These are phyloP conservation scores for Penicillium sumatraense DNA, from an alignment of 2,329 filamentous ascomycete species.

Conservation along the genomic window DNA sequence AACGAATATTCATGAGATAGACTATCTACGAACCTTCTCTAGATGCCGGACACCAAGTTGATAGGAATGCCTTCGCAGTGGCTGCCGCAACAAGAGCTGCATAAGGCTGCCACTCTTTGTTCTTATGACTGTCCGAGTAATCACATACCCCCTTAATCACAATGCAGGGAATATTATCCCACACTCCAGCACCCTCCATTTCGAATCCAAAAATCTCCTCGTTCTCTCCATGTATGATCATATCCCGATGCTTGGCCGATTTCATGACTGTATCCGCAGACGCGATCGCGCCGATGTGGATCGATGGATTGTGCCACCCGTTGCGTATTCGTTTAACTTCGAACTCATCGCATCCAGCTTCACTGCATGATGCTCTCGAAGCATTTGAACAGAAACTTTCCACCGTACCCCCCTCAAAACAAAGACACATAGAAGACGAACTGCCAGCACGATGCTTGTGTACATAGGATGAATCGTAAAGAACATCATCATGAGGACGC, in stretches of 20 bases:
- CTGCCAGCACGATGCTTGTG: no score
- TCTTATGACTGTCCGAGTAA: constrained; percentile 1
- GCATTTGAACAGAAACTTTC: no score
- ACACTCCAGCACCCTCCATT: neutral
- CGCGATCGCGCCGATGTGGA: neutral
- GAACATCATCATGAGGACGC: no score
- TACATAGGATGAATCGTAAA: no score
- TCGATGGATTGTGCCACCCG: neutral
- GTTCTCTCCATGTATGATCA: neutral
- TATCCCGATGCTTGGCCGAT: neutral
- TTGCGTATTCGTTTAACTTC: no score
- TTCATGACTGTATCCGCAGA: neutral
- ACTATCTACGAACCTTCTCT: neutral
- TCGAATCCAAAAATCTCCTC: neutral
- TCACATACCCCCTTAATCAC: constrained; percentile 3
- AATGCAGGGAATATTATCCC: constrained; percentile 2
- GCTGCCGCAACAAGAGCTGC: neutral
- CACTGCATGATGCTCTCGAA: no score
- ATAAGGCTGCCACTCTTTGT: neutral
- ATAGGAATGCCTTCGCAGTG: neutral
- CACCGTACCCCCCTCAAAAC: no score
- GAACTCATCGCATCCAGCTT: neutral
- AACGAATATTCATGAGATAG: neutral
- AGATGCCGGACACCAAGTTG: neutral
- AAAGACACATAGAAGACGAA: no score